These are phyloP conservation scores for Aspergillus homomorphus DNA, from an alignment of 495 filamentous ascomycete species.

Conservation along the genomic window DNA sequence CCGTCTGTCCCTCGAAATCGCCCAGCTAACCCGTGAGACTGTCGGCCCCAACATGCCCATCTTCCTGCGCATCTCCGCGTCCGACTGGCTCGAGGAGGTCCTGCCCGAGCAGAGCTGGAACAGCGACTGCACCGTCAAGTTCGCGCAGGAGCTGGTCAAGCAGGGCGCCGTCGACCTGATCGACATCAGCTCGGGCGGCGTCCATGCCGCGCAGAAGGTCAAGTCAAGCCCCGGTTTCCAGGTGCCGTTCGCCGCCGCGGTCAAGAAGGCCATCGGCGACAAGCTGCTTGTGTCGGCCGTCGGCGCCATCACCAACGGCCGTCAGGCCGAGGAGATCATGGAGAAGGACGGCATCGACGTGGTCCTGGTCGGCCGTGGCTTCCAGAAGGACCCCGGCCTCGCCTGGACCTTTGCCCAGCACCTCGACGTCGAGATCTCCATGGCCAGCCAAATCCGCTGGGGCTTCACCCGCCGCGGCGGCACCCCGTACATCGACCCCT, in stretches of 20 bases:
- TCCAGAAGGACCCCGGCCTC: conserved; percentile 62
- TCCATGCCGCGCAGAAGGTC: conserved; percentile 57
- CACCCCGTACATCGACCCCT: conserved; percentile 16
- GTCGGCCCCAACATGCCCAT: conserved; percentile 62
- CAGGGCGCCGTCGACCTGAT: conserved; percentile 61
- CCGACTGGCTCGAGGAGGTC: conserved; percentile 58
- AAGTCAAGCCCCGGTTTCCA: conserved; percentile 60
- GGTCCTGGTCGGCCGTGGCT: conserved; percentile 60
- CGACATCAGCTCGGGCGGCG: conserved; percentile 63
- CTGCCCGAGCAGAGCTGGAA: conserved; percentile 53
- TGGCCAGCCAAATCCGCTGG: conserved; percentile 65
- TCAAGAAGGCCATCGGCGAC: conserved; percentile 64
- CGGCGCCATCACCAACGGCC: conserved; percentile 60
- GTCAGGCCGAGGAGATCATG: conserved; percentile 54
- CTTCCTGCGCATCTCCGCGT: conserved; percentile 60
- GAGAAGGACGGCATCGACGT: conserved; percentile 60
- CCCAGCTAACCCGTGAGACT: conserved; percentile 50
- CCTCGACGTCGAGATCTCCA: conserved; percentile 52
- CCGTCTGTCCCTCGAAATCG: conserved; percentile 57
- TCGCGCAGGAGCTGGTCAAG: conserved; percentile 54
- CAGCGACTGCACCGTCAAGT: conserved; percentile 50
- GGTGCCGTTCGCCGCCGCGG: conserved; percentile 56
- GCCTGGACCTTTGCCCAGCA: conserved; percentile 67
- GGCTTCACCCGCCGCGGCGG: conserved; percentile 29
- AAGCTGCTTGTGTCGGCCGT: conserved; percentile 59